Evolutionary conservation across 164 flowering plant genomes (phyloP).

Genomic region (Dillenia suffruticosa): DNA sequence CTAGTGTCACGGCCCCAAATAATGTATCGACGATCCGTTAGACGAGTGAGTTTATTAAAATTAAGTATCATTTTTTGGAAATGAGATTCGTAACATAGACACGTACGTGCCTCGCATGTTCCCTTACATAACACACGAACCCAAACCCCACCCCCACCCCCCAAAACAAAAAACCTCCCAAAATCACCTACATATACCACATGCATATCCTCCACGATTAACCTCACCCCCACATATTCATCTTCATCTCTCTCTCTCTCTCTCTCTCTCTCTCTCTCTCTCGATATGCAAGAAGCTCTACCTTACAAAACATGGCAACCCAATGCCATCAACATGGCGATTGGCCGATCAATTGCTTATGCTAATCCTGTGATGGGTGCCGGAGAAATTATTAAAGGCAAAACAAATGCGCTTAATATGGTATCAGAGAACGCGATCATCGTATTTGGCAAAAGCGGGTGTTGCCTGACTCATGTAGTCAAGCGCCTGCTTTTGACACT

Average conservation of each 20-base stretch:
- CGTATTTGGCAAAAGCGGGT: slow-evolving; percentile 55
- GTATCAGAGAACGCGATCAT: slow-evolving; percentile 65
- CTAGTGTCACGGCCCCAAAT: too few relatives aligned
- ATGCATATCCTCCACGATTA: too few relatives aligned
- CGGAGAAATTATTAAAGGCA: neutral
- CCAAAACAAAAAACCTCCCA: too few relatives aligned
- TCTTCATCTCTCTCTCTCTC: neutral
- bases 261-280: neutral
- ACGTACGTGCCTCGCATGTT: neutral
- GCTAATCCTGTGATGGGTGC: neutral
- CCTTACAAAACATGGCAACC: slow-evolving; percentile 50
- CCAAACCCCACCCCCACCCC: neutral
- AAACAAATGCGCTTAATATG: slow-evolving; percentile 13
- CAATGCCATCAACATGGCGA: neutral
- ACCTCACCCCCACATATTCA: neutral
- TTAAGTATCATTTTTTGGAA: too few relatives aligned
- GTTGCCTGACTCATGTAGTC: slow-evolving; percentile 85
- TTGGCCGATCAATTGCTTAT: neutral
- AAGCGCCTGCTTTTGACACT: slow-evolving; percentile 50
- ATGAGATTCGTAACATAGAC: too few relatives aligned
- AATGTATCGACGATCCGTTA: too few relatives aligned
- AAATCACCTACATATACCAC: too few relatives aligned
- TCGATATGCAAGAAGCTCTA: slow-evolving; percentile 49
- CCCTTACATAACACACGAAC: neutral
- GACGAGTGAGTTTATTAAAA: too few relatives aligned